Evolutionary conservation across 768 basidiomycete genomes (phyloP).

Genomic region (Goffeauzyma gilvescens): DNA sequence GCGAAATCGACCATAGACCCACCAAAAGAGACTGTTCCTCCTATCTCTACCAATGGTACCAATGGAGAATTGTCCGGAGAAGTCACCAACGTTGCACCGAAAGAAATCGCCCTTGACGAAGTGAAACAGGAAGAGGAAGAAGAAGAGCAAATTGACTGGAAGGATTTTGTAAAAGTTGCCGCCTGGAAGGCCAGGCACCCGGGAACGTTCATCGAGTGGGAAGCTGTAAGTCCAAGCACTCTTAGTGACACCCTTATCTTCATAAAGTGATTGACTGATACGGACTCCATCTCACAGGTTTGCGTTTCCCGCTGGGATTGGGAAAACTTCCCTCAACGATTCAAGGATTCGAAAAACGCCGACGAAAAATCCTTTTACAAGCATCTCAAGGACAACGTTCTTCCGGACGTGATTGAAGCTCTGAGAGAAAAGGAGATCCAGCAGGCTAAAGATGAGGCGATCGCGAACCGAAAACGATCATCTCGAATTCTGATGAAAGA

Average conservation of each 20-base stretch:
- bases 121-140: slow-evolving; percentile 3
- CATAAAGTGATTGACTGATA: neutral
- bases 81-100: too few relatives aligned
- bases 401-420: slow-evolving; percentile 50
- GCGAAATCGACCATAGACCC: too few relatives aligned
- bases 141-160: slow-evolving; percentile 36
- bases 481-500: slow-evolving; percentile 71
- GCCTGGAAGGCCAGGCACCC: slow-evolving; percentile 14
- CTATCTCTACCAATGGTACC: neutral
- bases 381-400: slow-evolving; percentile 45
- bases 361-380: slow-evolving; percentile 63
- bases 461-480: slow-evolving; percentile 73
- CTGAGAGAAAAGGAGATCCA: slow-evolving; percentile 39
- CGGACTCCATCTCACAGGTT: too few relatives aligned
- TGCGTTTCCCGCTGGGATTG: slow-evolving; percentile 68
- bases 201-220: slow-evolving; percentile 51
- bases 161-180: slow-evolving; percentile 34
- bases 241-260: neutral
- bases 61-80: neutral
- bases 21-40: too few relatives aligned
- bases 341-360: slow-evolving; percentile 57
- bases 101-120: too few relatives aligned
- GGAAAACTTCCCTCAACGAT: slow-evolving; percentile 58
- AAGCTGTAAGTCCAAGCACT: slow-evolving; percentile 42
- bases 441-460: slow-evolving; percentile 44